Evolutionary conservation across 2,329 filamentous ascomycete species (phyloP), one percentile per base, ranked within the genome.

Genomic region (Pseudogymnoascus sp.): DNA sequence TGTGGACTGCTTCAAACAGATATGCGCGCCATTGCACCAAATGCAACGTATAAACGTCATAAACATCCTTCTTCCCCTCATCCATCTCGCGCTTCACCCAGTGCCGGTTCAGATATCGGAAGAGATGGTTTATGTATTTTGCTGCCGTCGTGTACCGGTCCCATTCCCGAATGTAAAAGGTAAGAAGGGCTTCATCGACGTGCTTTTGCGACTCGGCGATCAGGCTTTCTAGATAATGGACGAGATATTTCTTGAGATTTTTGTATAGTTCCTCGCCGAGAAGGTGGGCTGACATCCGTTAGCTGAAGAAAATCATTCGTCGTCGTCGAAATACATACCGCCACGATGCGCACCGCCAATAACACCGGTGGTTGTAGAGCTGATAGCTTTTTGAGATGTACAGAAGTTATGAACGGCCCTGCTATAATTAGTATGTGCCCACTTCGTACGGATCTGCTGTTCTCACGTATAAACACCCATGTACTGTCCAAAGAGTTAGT

Each of bases 1-100:
- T 81, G 63, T 92, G 88, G 2, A 97, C 91, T 64, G 86, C 84
- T 65, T 85, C 82, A 75, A 99, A 99, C 71, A 99, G 87, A 65
- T 96, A 91, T 68, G 89, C 84, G 68, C 92, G 92, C 94, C 94
- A 99, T 73, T 93, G 91, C 18, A 97, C 94, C 42, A 99, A 80
- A 71, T 99, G 94, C 37, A 99, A 79, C 0, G 94, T 99, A 76
- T 99, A 99, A 59, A 99, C 94, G 75, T 99, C 94, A 75, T 95
- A 97, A 6, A 97, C 90, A 71, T 93, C 90, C 80, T 97, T 97
- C 79, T 99, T 97, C 35, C 94, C 94, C 75, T 99, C 94, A 67
- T 99, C 94, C 78, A 99, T 96, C 77, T 99, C 94, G 31, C 94
- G 84, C 82, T 97, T 99, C 1, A 99, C 94, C 94, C 95, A 99